Base-by-base conservation (phyloP, 208 protist genomes). In the Herpetomonas samuelpessoai region DNA sequence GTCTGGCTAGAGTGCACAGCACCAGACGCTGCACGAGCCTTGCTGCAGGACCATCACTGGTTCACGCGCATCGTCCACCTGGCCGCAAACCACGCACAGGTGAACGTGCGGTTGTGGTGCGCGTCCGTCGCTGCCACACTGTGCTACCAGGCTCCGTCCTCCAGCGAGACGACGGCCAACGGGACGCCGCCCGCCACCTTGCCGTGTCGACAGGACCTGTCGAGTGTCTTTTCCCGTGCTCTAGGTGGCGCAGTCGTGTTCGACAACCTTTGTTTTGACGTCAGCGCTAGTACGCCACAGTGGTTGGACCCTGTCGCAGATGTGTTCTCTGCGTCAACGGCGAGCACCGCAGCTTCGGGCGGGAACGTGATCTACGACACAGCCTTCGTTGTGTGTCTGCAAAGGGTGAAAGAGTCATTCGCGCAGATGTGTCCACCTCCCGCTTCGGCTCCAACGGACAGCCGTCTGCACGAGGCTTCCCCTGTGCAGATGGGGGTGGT, bases 211-310 rank as follows among this genome's bases (percentile, higher is more conserved):
- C 53, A 14, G 53, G 14, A 6, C 29, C 53, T 3, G 19, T 24
- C 53, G 41, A 9, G 18, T 16, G 35, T 7, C 35, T 7, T 16
- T n/a, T n/a, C n/a, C n/a, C n/a, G n/a, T n/a, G n/a, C n/a, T n/a
- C n/a, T n/a, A n/a, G 88, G 88, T 19, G 70, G 79, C 0, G 53
- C 65, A 7, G 39, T 60, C 9, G 71, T 86, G 14, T 79, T 95
- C 45, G 83, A 90, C 56, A 84, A 68, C 55, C 52, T 91, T 35
- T 58, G 91, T n/a, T 86, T 90, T 28, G 88, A 95, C 50, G 74
- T 85, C 24, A 65, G 74, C 41, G 81, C 72, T 18, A 82, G 77
- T 57, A 86, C 65, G 16, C 57, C 73, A 39, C 73, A 75, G 30
- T 92, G 80, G 76, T 68, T 59, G 44, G 68, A 85, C 24, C 88